A percentile compares a stretch with the other conserved stretches of the same genome.
phyloP scores from a whole-genome alignment of 2,329 filamentous ascomycete species.

The Fusarium anthophilum region DNA sequence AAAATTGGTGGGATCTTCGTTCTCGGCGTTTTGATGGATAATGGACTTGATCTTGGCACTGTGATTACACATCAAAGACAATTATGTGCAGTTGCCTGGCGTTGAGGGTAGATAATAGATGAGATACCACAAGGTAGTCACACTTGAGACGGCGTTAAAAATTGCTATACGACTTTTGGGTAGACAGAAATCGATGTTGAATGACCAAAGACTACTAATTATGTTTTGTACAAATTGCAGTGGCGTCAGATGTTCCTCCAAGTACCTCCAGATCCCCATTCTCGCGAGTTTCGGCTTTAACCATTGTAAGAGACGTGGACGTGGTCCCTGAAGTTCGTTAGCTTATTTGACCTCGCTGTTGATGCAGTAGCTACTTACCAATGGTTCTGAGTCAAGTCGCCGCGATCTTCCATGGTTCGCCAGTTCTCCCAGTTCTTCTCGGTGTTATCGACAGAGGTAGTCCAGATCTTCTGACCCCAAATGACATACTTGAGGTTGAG shows the following conservation, averaged over 20 bases:
- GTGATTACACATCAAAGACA: neutral
- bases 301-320: constrained; percentile 43
- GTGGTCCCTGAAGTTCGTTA: constrained; percentile 36
- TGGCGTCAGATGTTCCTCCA: neutral
- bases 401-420: constrained; percentile 54
- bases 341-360: neutral
- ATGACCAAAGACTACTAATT: neutral
- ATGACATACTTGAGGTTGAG: constrained; percentile 60
- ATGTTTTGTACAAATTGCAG: neutral
- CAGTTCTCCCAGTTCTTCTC: constrained; percentile 53
- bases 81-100: neutral
- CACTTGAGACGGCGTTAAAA: neutral
- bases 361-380: constrained; percentile 44
- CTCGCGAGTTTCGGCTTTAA: neutral
- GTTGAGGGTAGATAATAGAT: constrained; percentile 16
- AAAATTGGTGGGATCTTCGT: constrained; percentile 11
- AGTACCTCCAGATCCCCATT: neutral
- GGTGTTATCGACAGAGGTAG: constrained; percentile 45
- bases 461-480: constrained; percentile 61
- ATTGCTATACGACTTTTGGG: neutral
- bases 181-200: neutral
- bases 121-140: constrained; percentile 18
- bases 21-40: constrained; percentile 24
- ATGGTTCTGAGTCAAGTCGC: constrained; percentile 54
- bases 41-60: neutral